Evolutionary conservation across 2,329 filamentous ascomycete species (phyloP), one percentile per base, ranked within the genome.

Genomic region (Cercospora janseana): DNA sequence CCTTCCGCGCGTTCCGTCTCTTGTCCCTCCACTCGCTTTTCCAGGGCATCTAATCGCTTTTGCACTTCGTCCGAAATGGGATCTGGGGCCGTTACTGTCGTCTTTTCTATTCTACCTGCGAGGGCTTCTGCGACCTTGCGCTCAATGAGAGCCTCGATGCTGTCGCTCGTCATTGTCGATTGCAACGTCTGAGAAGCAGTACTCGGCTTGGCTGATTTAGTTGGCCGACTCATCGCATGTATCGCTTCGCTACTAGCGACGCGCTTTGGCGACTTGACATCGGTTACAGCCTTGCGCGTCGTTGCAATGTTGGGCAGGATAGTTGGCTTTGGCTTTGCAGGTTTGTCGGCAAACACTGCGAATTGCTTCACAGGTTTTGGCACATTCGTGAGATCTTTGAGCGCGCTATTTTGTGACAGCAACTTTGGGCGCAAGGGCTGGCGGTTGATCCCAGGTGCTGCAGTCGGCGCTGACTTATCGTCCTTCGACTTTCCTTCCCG

Each of bases 131-230:
- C 85, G 1, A 97, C 88, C 63, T 95, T 95, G 61, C 86, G 88
- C 69, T 95, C 88, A 1, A 97, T 89, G 72, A 96, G 83, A 29
- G 90, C 88, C 67, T 96, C 91, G 53, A 97, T 94, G 45, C 84
- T 85, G 9, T 83, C 85, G 13, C 71, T 80, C 59, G 77, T 68
- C 74, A 78, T 59, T 16, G 57, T 56, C 31, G 55, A 54, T 34
- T 60, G 55, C 13, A 45, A 47, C 29, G 40, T 34, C n/a, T 20
- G 34, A 4, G 46, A 41, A 13, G 40, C 38, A 32, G 74, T 63
- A 65, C 60, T 59, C 2, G 68, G 54, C 41, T 68, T 64, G 15
- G 65, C 62, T 4, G 66, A 60, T 57, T 76, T 75, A 3, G 66
- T 55, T 2, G 73, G 72, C 27, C 74, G 64, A 12, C 64, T 63